Evolutionary conservation across 345 rosid genomes (phyloP).

Genomic region (Theobroma cacao): DNA sequence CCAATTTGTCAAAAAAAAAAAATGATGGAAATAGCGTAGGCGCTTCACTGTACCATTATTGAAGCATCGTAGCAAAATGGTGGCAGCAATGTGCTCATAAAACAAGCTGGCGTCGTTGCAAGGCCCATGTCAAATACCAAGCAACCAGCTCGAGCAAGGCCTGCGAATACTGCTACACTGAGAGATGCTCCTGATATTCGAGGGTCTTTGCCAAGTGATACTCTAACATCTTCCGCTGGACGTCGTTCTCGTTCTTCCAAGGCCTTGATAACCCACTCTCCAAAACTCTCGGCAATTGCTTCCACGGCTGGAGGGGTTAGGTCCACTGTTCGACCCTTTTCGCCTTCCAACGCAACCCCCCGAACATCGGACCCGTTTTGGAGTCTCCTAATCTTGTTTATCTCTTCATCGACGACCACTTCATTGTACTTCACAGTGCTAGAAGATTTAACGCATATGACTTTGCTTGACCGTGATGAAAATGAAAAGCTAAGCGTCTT

Average conservation of each 20-base stretch:
- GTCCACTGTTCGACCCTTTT: conserved; percentile 72
- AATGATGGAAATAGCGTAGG: not conserved
- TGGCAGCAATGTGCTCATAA: conserved; percentile 76
- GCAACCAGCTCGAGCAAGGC: conserved; percentile 82
- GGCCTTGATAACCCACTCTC: conserved; percentile 67
- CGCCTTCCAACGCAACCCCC: conserved; percentile 87
- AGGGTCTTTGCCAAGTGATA: conserved; percentile 85
- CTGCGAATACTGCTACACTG: conserved; percentile 76
- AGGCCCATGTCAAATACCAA: conserved; percentile 78
- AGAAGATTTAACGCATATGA: conserved; percentile 25
- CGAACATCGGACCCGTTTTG: conserved; percentile 93
- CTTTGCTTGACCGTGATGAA: conserved; percentile 8
- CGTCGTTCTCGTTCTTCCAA: conserved; percentile 35
- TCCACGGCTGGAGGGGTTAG: conserved; percentile 81
- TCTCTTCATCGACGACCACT: conserved; percentile 59
- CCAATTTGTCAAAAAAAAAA: not conserved
- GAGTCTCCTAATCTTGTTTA: conserved; percentile 71
- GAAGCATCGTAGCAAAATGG: conserved; percentile 83
- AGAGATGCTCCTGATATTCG: conserved; percentile 60
- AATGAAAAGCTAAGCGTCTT: conserved; percentile 13
- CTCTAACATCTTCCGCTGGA: conserved; percentile 34
- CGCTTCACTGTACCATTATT: conserved; percentile 53
- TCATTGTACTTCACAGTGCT: conserved; percentile 35
- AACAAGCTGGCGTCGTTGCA: conserved; percentile 96
- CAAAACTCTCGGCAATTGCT: conserved; percentile 88